Conservation (phyloP, 805 yeast genomes). For the Spathaspora passalidarum region DNA sequence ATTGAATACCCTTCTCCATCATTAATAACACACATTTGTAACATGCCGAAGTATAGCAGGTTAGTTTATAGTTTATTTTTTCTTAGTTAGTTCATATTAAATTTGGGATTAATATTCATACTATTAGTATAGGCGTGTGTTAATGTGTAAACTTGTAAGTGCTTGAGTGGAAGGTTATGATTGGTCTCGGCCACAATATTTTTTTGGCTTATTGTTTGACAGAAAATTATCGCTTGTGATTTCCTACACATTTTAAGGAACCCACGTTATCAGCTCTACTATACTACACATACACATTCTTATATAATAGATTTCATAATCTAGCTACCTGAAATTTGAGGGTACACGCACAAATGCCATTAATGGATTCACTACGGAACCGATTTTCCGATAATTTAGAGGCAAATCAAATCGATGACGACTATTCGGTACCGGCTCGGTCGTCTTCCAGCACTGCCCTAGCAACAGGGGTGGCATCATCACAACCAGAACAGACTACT, state of each 20-base stretch:
- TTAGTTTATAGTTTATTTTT: neutral
- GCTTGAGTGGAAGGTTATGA: too few species aligned
- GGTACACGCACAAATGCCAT: slow-evolving; percentile 14
- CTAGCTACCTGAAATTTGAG: neutral
- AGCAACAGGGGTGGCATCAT: neutral
- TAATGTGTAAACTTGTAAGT: neutral
- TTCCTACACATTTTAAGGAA: neutral
- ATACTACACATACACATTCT: neutral
- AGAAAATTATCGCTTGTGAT: neutral
- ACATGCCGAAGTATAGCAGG: neutral
- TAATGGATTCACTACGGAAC: slow-evolving; percentile 23
- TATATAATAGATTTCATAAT: neutral
- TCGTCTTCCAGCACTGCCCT: neutral
- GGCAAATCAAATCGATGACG: slow-evolving; percentile 32
- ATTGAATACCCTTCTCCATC: neutral
- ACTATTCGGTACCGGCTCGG: slow-evolving; percentile 15
- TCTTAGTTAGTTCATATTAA: neutral
- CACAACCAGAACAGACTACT: neutral
- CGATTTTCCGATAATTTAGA: slow-evolving; percentile 24
- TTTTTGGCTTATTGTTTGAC: neutral
- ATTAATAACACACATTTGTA: neutral
- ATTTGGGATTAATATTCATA: neutral
- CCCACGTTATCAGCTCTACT: too few species aligned
- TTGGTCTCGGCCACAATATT: neutral
- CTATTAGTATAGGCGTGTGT: too few species aligned